Conservation (phyloP, 495 filamentous ascomycete genomes). For the Xanthoparmelia taractica region DNA sequence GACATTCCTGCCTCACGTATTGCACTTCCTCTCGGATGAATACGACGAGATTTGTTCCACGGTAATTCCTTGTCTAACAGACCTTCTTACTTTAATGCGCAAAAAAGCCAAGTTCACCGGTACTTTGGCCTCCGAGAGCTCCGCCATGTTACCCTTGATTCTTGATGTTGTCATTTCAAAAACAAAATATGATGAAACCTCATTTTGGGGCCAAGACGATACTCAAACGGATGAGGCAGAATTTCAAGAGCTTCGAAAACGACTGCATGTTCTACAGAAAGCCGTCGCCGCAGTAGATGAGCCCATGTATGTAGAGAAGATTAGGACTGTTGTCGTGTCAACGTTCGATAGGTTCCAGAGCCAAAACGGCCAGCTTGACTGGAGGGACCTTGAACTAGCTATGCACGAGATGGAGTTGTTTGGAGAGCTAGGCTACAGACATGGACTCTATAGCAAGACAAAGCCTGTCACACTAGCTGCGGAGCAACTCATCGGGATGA, state of each 20-base stretch:
- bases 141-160: conserved; percentile 72
- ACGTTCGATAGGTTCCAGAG: conserved; percentile 72
- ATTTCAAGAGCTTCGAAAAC: conserved; percentile 87
- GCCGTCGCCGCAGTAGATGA: conserved; percentile 80
- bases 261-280: conserved; percentile 82
- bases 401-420: conserved; percentile 95
- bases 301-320: conserved; percentile 70
- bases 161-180: conserved; percentile 86
- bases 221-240: conserved; percentile 97
- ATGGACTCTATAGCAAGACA: conserved; percentile 73
- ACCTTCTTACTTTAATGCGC: conserved; percentile 79
- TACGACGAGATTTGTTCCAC: conserved; percentile 96
- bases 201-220: conserved; percentile 88
- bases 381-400: conserved; percentile 94
- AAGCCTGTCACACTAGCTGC: conserved; percentile 66
- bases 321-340: conserved; percentile 71
- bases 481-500: conserved; percentile 76
- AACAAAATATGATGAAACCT: conserved; percentile 94
- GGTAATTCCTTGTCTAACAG: conserved; percentile 82
- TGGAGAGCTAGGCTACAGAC: conserved; percentile 81
- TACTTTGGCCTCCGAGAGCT: conserved; percentile 57
- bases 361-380: conserved; percentile 67
- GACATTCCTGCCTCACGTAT: conserved; percentile 71
- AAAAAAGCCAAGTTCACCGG: conserved; percentile 58
- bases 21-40: conserved; percentile 94